Percentiles rank a stretch among this genome's conserved stretches.
Conservation (phyloP, 2,329 filamentous ascomycete species). For the Sclerotinia glacialis region DNA sequence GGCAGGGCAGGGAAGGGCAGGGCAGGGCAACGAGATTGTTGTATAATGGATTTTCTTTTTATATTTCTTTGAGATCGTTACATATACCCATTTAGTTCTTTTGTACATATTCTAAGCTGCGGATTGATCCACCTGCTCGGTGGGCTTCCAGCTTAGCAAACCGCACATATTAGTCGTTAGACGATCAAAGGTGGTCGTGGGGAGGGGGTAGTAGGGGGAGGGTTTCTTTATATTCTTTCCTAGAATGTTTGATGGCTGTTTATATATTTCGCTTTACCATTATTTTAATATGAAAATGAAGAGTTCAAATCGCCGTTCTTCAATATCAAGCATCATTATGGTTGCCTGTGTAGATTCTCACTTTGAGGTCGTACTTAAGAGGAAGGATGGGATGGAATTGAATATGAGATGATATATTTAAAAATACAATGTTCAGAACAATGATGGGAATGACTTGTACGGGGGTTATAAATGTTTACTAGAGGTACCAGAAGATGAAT, state of each 20-base stretch:
- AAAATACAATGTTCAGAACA: neutral
- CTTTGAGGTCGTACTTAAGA: too few species aligned
- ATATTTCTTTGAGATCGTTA: neutral
- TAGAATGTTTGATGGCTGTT: neutral
- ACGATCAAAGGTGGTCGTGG: neutral
- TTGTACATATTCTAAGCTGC: neutral
- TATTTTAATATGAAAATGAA: neutral
- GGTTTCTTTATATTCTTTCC: neutral
- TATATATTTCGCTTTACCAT: neutral
- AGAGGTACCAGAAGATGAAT: neutral
- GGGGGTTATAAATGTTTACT: neutral
- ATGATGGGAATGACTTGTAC: neutral
- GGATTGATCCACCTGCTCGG: neutral
- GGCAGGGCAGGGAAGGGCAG: accelerated
- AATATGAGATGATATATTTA: too few species aligned
- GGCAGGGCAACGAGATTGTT: neutral
- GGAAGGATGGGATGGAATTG: too few species aligned
- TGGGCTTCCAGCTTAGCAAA: too few species aligned
- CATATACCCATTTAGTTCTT: neutral
- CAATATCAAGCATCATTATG: too few species aligned
- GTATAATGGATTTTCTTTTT: neutral
- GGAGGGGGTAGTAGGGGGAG: too few species aligned
- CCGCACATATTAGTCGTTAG: neutral
- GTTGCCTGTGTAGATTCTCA: too few species aligned
- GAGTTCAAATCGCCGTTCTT: neutral